phyloP scores from a whole-genome alignment of 495 filamentous ascomycete species.

The Lepidopterella palustris region DNA sequence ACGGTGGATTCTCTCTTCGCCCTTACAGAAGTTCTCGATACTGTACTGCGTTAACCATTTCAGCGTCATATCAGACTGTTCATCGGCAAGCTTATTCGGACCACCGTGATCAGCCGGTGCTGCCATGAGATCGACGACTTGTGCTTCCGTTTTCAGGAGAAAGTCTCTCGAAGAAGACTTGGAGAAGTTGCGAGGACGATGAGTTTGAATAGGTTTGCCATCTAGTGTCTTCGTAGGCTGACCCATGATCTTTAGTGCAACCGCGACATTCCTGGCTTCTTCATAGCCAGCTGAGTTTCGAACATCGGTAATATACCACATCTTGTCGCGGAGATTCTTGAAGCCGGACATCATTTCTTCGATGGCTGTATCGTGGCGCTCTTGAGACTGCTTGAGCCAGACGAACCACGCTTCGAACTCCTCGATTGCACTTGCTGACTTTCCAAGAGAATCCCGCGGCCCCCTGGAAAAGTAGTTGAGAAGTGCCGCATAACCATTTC shows the following conservation, averaged over 20 bases:
- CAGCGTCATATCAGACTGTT: constrained; percentile 79
- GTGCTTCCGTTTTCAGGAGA: constrained; percentile 75
- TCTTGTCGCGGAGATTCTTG: constrained; percentile 76
- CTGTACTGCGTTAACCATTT: constrained; percentile 77
- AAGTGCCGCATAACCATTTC: constrained; percentile 60
- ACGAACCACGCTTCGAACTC: constrained; percentile 70
- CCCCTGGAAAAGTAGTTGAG: constrained; percentile 64
- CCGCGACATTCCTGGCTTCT: constrained; percentile 77
- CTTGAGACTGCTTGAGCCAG: constrained; percentile 67
- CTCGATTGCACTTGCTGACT: constrained; percentile 59
- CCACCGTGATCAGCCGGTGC: constrained; percentile 79
- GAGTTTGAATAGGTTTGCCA: constrained; percentile 43
- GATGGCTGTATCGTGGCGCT: constrained; percentile 58
- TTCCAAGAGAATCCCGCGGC: constrained; percentile 59
- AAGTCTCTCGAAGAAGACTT: constrained; percentile 59
- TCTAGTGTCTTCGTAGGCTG: constrained; percentile 43
- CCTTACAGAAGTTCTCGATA: constrained; percentile 90
- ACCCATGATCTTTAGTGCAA: constrained; percentile 91
- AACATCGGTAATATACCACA: constrained; percentile 98
- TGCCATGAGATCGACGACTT: constrained; percentile 81
- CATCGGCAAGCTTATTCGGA: constrained; percentile 91
- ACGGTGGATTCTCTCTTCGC: constrained; percentile 90
- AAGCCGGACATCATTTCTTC: constrained; percentile 61
- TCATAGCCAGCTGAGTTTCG: constrained; percentile 86
- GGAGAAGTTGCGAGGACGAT: constrained; percentile 40